Percentiles rank a stretch among this genome's conserved stretches.
phyloP scores from a whole-genome alignment of 495 filamentous ascomycete species.

The Lasiosphaeria hispida region DNA sequence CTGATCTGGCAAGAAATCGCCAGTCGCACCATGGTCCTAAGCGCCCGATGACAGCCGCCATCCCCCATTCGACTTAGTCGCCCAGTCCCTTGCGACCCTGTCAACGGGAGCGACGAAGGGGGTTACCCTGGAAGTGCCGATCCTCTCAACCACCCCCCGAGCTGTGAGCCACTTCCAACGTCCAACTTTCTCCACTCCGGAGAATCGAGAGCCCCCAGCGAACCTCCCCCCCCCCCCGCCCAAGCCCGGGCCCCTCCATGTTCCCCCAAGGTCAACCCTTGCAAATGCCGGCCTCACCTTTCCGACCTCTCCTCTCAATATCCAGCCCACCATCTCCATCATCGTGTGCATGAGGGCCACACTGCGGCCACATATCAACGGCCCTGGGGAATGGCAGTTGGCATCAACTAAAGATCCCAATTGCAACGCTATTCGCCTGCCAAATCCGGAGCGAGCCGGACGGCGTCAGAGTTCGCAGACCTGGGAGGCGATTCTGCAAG shows the following conservation, averaged over 20 bases:
- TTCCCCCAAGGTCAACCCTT: background rate
- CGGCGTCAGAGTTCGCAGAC: background rate
- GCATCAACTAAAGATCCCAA: background rate
- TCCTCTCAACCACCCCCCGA: conserved; percentile 1
- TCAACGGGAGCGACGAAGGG: conserved; percentile 13
- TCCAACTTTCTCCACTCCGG: background rate
- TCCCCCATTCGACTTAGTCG: conserved; percentile 16
- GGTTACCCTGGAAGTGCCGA: conserved; percentile 13
- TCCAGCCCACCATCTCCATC: conserved; percentile 7
- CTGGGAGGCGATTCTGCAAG: background rate
- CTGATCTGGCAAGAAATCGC: conserved; percentile 4
- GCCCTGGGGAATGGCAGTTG: conserved; percentile 2
- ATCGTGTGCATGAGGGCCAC: background rate
- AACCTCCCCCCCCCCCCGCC: background rate
- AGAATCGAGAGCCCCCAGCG: background rate
- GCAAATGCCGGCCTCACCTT: conserved; percentile 10
- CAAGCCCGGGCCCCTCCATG: conserved; percentile 5
- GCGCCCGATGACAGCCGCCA: conserved; percentile 31
- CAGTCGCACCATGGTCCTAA: conserved; percentile 22
- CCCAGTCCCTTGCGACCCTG: background rate
- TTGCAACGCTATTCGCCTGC: conserved; percentile 1
- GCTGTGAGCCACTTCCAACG: background rate
- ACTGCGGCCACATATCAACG: conserved; percentile 10
- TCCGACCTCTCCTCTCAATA: conserved; percentile 8
- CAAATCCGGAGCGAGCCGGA: background rate